Percentiles rank a stretch among this genome's conserved stretches.
Evolutionary conservation across 164 flowering plant species (phyloP).

Genomic region (Umbilicus rupestris): DNA sequence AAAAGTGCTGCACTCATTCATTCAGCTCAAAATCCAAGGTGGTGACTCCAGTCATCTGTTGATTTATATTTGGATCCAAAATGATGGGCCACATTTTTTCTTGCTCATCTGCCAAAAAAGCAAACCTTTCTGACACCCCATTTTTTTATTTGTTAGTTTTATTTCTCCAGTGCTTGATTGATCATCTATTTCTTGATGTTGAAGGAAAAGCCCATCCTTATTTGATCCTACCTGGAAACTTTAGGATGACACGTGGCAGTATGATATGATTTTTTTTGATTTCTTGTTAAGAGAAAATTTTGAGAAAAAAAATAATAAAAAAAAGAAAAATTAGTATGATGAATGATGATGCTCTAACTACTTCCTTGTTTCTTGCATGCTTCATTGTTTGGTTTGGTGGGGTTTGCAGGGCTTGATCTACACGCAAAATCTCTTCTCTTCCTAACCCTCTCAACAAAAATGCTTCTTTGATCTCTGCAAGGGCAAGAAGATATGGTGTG

Average conservation of each 20-base stretch:
- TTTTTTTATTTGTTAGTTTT: not conserved
- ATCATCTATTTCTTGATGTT: too few species aligned
- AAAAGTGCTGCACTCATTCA: not conserved
- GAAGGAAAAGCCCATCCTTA: too few species aligned
- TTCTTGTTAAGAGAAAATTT: too few species aligned
- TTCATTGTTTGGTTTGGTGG: not conserved
- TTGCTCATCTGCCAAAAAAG: not conserved
- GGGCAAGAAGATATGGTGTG: not conserved
- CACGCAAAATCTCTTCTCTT: slow-evolving; percentile 1
- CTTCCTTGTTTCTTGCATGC: not conserved
- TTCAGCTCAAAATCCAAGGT: slow-evolving; percentile 1
- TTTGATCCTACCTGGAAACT: too few species aligned
- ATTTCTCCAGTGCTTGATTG: too few species aligned
- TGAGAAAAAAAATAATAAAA: too few species aligned
- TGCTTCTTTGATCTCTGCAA: slow-evolving; percentile 5
- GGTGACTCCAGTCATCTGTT: not conserved
- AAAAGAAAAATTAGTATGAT: not conserved
- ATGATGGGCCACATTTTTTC: not conserved
- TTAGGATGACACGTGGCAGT: too few species aligned
- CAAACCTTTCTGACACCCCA: not conserved
- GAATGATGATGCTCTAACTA: not conserved
- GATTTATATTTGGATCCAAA: not conserved
- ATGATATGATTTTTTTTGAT: too few species aligned
- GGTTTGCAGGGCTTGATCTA: not conserved
- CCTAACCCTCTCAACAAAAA: not conserved